Evolutionary conservation across 2,329 filamentous ascomycete species (phyloP).

Genomic region (Diaporthe amygdali): DNA sequence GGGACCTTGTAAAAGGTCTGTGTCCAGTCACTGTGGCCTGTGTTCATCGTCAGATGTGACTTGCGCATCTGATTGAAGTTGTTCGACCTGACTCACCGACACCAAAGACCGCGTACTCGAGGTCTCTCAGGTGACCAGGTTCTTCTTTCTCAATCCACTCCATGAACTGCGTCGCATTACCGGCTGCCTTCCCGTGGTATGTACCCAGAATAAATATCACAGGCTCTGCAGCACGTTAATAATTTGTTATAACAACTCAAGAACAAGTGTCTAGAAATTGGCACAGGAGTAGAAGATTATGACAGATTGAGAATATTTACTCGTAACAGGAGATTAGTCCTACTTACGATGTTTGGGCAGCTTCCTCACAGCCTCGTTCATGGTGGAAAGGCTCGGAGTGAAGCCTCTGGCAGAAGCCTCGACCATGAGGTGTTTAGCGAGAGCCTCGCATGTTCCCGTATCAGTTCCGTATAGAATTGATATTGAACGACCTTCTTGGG

Average conservation of each 20-base stretch:
- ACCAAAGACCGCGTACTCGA: constrained; percentile 75
- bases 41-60: neutral
- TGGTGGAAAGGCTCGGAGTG: constrained; percentile 70
- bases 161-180: constrained; percentile 73
- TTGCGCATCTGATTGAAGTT: neutral
- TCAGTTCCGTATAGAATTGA: constrained; percentile 76
- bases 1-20: constrained; percentile 72
- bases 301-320: no score
- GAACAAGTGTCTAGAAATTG: no score
- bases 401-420: constrained; percentile 65
- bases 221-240: neutral
- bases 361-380: constrained; percentile 30
- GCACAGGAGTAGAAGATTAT: no score
- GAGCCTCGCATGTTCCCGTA: constrained; percentile 74
- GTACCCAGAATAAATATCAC: neutral
- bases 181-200: constrained; percentile 76
- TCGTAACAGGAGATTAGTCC: neutral
- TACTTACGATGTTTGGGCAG: neutral
- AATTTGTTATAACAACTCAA: neutral
- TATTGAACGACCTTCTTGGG: constrained; percentile 37
- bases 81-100: constrained; percentile 33
- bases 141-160: constrained; percentile 63
- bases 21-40: constrained; percentile 57
- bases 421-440: constrained; percentile 67
- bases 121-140: constrained; percentile 47